Conservation (phyloP, 495 filamentous ascomycete species). For the Neurospora terricola region DNA sequence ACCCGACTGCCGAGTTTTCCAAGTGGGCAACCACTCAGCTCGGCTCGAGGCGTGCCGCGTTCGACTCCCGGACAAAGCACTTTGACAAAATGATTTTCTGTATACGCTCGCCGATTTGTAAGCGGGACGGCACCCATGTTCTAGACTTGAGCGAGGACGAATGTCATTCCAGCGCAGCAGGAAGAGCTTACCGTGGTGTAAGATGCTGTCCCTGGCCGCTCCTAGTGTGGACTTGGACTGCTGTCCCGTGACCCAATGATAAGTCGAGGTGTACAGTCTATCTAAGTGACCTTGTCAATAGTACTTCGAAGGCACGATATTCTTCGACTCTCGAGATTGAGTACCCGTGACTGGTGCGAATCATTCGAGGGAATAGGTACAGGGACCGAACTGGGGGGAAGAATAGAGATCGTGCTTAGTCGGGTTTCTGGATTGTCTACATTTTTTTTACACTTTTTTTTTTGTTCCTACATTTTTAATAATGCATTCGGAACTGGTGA, state of each 20-base stretch:
- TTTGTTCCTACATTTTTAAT: neutral
- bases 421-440: neutral
- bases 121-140: neutral
- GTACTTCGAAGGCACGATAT: neutral
- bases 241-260: neutral
- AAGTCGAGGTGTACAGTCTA: neutral
- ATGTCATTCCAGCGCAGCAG: neutral
- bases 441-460: neutral
- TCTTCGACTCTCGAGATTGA: neutral
- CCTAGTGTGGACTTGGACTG: neutral
- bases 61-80: neutral
- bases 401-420: neutral
- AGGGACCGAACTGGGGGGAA: neutral
- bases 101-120: neutral
- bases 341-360: neutral
- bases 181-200: neutral
- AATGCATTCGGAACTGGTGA: neutral
- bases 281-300: neutral
- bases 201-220: neutral
- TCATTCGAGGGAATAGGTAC: neutral
- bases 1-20: neutral
- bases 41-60: neutral
- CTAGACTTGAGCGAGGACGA: neutral
- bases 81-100: neutral
- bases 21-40: neutral